These are phyloP conservation scores for Buddleja alternifolia DNA, from an alignment of 257 asterid species.

Conservation along the genomic window DNA sequence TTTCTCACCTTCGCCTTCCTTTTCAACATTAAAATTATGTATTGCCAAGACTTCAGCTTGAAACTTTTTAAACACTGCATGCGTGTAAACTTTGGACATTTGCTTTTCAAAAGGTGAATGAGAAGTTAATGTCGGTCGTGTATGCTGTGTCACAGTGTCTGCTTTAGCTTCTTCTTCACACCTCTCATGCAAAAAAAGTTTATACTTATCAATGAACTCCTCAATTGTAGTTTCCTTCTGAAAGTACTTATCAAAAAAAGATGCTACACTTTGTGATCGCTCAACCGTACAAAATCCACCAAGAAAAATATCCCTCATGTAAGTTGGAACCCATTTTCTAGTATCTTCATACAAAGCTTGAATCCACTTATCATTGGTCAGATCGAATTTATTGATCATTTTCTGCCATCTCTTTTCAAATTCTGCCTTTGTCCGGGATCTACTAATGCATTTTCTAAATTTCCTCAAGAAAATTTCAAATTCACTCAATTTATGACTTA, in stretches of 20 bases:
- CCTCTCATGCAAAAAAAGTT: conserved; percentile 35
- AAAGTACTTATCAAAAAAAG: conserved; percentile 47
- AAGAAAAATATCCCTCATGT: conserved; percentile 39
- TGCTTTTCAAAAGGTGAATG: conserved; percentile 54
- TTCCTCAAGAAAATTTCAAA: conserved; percentile 31
- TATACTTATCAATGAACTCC: conserved; percentile 42
- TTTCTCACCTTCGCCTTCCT: conserved; percentile 36
- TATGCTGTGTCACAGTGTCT: conserved; percentile 33
- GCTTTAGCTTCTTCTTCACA: conserved; percentile 45
- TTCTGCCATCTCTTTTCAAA: conserved; percentile 46
- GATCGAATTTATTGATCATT: conserved; percentile 38
- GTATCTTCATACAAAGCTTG: conserved; percentile 39
- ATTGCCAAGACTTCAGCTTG: conserved; percentile 51
- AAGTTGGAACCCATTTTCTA: conserved; percentile 43
- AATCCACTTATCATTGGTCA: conserved; percentile 37
- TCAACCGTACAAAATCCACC: conserved; percentile 47
- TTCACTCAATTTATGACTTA: conserved; percentile 26
- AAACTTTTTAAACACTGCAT: conserved; percentile 39
- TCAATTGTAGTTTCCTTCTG: conserved; percentile 36
- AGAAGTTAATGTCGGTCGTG: conserved; percentile 31
- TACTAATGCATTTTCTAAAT: conserved; percentile 36
- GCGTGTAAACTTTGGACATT: conserved; percentile 49
- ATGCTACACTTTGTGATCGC: conserved; percentile 40
- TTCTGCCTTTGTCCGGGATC: conserved; percentile 35
- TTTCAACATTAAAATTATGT: conserved; percentile 35